A percentile compares a stretch with the other conserved stretches of the same genome.
Evolutionary conservation across 1,139 yeast genomes (phyloP).

Genomic region (Yamadazyma conglobata): DNA sequence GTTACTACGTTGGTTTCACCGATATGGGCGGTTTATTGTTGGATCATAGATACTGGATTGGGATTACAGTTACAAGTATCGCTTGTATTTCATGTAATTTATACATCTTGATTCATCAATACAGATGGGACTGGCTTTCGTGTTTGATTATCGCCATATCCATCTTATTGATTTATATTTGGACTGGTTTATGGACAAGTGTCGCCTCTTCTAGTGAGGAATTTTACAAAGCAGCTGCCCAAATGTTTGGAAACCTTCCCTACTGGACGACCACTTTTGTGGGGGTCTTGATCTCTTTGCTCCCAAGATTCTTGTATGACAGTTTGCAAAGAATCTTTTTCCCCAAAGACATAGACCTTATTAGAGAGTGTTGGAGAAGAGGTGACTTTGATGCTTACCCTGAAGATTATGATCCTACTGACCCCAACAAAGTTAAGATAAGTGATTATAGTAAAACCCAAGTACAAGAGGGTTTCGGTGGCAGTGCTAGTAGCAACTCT

Average conservation of each 20-base stretch:
- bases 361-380: slow-evolving; percentile 67
- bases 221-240: slow-evolving; percentile 72
- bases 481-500: slow-evolving; percentile 4
- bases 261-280: slow-evolving; percentile 83
- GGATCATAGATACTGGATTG: slow-evolving; percentile 85
- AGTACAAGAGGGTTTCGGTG: slow-evolving; percentile 18
- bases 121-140: slow-evolving; percentile 93
- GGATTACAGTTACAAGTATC: slow-evolving; percentile 74
- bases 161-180: slow-evolving; percentile 63
- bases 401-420: slow-evolving; percentile 62
- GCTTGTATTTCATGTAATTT: slow-evolving; percentile 77
- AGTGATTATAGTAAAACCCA: slow-evolving; percentile 24
- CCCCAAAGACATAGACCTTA: slow-evolving; percentile 82
- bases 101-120: slow-evolving; percentile 77
- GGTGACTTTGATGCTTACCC: slow-evolving; percentile 63
- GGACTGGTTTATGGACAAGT: slow-evolving; percentile 89
- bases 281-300: slow-evolving; percentile 66
- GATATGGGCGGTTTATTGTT: slow-evolving; percentile 60
- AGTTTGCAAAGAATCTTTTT: slow-evolving; percentile 55
- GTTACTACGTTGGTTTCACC: slow-evolving; percentile 55
- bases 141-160: slow-evolving; percentile 60
- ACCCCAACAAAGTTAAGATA: slow-evolving; percentile 41
- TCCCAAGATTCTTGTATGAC: slow-evolving; percentile 75
- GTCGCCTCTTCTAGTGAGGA: slow-evolving; percentile 53
- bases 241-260: slow-evolving; percentile 64